Base-by-base conservation (phyloP, 805 yeast species). In the Tetrapisispora arboricola region DNA sequence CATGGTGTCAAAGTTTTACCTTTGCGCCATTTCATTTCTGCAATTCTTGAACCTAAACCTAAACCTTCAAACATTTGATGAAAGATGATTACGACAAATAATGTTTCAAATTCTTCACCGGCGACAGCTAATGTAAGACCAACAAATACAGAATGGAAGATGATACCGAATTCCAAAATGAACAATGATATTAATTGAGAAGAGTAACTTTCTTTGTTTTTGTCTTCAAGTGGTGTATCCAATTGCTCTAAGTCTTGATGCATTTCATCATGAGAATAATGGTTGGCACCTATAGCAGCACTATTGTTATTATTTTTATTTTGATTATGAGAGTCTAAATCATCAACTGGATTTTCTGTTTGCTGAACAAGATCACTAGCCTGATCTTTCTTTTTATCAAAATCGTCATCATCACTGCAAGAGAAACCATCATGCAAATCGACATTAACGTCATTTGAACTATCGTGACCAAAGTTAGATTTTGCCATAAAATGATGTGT, bases 31-130 rank as follows among this genome's bases (percentile, higher is more conserved):
- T 63, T 52, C 1, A 75, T 67, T 24, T 68, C 70, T 1, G 86
- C 81, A 28, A 82, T 68, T 60, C 94, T 74, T 8, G 90, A 72
- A 19, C 94, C 94, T 48, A 85, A 66, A 44, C 94, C 95, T 37
- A 85, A 68, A 38, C 94, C 95, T 64, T 84, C 95, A 55, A 84
- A 84, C 67, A 78, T 68, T 61, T 84, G 95, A 58, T 85, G 87
- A 68, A 76, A 77, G 4, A 78, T 73, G 33, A 72, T 48, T n/a
- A 73, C 95, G 46, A 80, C 71, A 59, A 80, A 84, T 38, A 84
- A 65, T 6, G 84, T 72, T 44, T 67, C 72, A 55, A 84, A 84
- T 56, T 81, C 90, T 2, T 75, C 80, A 37, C 88, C 92, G 4
- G 92, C 68, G 15, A 82, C 82, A 1, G 92, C 84, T 35, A 84